Evolutionary conservation across 208 protist species (phyloP).

Genomic region (Leishmania mexicana): DNA sequence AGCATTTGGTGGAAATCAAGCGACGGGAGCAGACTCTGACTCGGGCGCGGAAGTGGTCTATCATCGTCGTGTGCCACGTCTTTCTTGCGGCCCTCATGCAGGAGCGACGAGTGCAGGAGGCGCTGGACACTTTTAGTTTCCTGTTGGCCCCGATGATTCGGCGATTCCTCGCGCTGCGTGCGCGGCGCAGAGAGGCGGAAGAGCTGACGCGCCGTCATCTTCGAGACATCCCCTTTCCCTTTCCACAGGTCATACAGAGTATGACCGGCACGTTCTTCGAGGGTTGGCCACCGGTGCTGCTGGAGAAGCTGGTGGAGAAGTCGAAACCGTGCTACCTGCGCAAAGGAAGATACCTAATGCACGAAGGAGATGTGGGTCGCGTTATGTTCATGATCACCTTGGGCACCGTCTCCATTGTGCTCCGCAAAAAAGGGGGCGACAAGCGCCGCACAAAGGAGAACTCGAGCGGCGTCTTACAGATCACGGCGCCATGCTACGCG

Average conservation of each 20-base stretch:
- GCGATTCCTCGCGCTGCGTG: constrained; percentile 50
- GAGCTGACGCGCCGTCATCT: constrained; percentile 56
- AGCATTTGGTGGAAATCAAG: constrained; percentile 62
- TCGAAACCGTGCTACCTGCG: constrained; percentile 65
- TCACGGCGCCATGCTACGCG: constrained; percentile 86
- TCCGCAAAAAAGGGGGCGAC: constrained; percentile 65
- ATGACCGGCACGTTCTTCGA: constrained; percentile 88
- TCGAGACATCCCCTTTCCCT: constrained; percentile 77
- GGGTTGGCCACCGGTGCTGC: constrained; percentile 68
- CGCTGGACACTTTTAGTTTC: constrained; percentile 65
- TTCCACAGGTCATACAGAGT: constrained; percentile 72
- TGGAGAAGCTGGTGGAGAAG: constrained; percentile 71
- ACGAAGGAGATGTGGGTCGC: constrained; percentile 88
- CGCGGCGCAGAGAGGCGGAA: constrained; percentile 32
- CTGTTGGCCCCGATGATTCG: constrained; percentile 74
- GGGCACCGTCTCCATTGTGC: constrained; percentile 68
- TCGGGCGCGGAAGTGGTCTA: constrained; percentile 68
- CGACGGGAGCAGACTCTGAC: constrained; percentile 50
- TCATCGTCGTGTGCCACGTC: constrained; percentile 79
- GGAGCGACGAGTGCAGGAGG: constrained; percentile 71
- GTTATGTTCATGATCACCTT: constrained; percentile 90
- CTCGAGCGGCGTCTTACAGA: constrained; percentile 63
- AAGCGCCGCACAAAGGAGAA: constrained; percentile 83
- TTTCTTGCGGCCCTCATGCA: constrained; percentile 87
- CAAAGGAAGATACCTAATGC: constrained; percentile 80